Base-by-base conservation (phyloP, 2,329 filamentous ascomycete species). In the Akanthomyces lecanii region DNA sequence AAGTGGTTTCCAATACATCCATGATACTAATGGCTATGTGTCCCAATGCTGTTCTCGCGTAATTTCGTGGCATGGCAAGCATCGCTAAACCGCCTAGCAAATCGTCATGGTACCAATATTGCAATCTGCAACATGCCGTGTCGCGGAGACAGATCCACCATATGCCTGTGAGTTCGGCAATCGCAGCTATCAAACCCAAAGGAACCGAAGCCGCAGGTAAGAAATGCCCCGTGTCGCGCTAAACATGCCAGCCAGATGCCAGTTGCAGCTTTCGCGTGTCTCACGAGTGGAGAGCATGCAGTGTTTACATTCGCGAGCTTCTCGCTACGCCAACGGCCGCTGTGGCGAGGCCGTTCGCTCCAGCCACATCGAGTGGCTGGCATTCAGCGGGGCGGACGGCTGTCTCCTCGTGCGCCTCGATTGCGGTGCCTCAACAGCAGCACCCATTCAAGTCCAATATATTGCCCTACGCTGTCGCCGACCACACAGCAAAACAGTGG, bases 261-360 rank as follows among this genome's bases (percentile, higher is more conserved):
- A 60, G 47, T 52, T 18, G 33, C 47, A 38, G 54, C 21, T 25
- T 38, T 44, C 42, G 57, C 23, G 57, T 52, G 40, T 48, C 33
- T 60, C 11, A 33, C 7, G 30, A 14, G 33, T 58, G 44, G 44
- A 40, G 44, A 48, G 56, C 30, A 59, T 23, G 33, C 21, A 18
- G 7, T 60, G 57, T 60, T 60, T 60, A 60, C 57, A 60, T 60
- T 51, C 23, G 45, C 11, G 55, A 58, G 30, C 45, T 16, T 52
- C 57, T 52, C 45, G 36, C 48, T 60, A 51, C 30, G 44, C 56
- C 56, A 51, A 48, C 56, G n/a, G 12, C 30, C 12, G 30, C 21
- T 51, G 56, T 59, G 56, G 56, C 56, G 30, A 28, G 42, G 6
- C 42, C 2, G 10, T 25, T 36, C 33, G 14, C 56, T 42, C 45